Percentiles rank a stretch among this genome's conserved stretches.
These are phyloP conservation scores for Cerrena zonata DNA, from an alignment of 1,284 basidiomycete species.

Conservation along the genomic window DNA sequence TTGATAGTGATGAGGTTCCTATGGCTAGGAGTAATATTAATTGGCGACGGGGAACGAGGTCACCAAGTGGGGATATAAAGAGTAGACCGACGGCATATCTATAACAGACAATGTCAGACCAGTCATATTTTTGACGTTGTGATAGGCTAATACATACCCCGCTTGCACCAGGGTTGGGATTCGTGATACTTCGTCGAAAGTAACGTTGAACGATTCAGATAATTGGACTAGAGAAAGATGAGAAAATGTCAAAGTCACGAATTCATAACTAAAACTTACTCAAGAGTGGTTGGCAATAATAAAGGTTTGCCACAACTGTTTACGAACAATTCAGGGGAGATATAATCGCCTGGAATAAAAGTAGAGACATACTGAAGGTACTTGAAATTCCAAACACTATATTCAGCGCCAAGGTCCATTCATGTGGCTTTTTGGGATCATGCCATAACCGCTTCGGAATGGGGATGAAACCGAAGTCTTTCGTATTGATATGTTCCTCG, in stretches of 20 bases:
- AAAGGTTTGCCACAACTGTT: constrained; percentile 54
- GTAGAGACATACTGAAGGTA: constrained; percentile 41
- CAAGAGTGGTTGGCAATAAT: constrained; percentile 65
- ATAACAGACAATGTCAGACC: neutral
- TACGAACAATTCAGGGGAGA: neutral
- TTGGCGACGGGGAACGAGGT: constrained; percentile 42
- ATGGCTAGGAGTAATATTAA: constrained; percentile 35
- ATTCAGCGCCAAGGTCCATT: constrained; percentile 56
- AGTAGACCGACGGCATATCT: constrained; percentile 41
- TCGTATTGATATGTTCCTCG: constrained; percentile 1
- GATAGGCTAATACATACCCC: constrained; percentile 22
- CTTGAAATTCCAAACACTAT: constrained; percentile 56
- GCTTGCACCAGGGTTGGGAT: constrained; percentile 45
- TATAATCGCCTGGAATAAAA: neutral
- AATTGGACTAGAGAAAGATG: constrained; percentile 40
- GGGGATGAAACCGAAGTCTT: constrained; percentile 56
- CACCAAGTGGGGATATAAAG: constrained; percentile 44
- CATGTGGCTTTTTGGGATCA: constrained; percentile 39
- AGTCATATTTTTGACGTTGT: neutral
- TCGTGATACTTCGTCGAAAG: constrained; percentile 50
- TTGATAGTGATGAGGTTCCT: constrained; percentile 31
- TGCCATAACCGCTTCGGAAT: constrained; percentile 30
- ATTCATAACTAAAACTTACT: constrained; percentile 30
- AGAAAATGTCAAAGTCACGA: neutral
- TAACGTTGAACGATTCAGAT: constrained; percentile 45